Evolutionary conservation across 2,329 filamentous ascomycete species (phyloP), one percentile per base, ranked within the genome.

Genomic region (Leptoxyphium fumago): DNA sequence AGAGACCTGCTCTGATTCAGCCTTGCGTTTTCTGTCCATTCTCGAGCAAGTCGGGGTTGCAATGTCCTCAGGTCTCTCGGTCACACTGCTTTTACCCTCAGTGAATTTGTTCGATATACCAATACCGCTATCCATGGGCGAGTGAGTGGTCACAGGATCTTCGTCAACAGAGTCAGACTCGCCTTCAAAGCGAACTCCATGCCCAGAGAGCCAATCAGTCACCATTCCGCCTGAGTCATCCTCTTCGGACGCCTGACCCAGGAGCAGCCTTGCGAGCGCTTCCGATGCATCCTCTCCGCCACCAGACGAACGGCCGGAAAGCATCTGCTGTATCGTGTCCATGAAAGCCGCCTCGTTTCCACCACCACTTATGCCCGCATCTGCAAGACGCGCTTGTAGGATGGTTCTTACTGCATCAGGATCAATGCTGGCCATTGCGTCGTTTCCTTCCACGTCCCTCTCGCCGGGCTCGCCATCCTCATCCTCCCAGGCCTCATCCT

Each of bases 21-120:
- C 83, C 68, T 95, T 95, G 63, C 88, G 83, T 70, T 94, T 94
- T 64, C 88, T n/a, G 34, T n/a, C 34, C 8, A 6, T 38, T 6
- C 6, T 38, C 17, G 34, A 38, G 34, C 13, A 38, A 17, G 4
- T n/a, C 34, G 34, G 3, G 34, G 34, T 17, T 6, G 34, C 34
- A 9, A 38, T 38, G 9, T 9, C 34, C 13, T n/a, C 34, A 9
- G 34, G 3, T 17, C 6, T 4, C 34, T 17, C 34, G 6, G 34
- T 3, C 8, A 17, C 17, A n/a, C 8, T 38, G 34, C 34, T 38
- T 38, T 38, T 17, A n/a, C 13, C 34, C 34, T 17, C 13, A 38
- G 34, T 3, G 13, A 6, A 8, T n/a, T 8, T 38, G 21, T 26
- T 26, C 15, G 3, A 4, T 36, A 36, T 13, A 36, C 13, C 32